Evolutionary conservation across 2,329 filamentous ascomycete genomes (phyloP).

Genomic region (Fusarium sp.): DNA sequence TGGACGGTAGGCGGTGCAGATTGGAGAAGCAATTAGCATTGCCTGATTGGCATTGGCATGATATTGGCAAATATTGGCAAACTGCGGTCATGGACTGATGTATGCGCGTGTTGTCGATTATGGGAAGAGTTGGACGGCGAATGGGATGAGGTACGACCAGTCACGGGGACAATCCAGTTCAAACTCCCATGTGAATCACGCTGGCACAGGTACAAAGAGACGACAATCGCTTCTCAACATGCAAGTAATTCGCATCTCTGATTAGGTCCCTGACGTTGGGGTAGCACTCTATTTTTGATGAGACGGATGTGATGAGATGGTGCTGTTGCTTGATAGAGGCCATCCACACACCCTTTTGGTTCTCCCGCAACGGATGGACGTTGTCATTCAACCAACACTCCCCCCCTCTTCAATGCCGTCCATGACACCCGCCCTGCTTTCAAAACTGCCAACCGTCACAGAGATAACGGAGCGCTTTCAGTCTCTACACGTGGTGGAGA

Average conservation of each 20-base stretch:
- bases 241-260: neutral
- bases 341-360: constrained; percentile 21
- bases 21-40: constrained; percentile 16
- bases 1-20: constrained; percentile 19
- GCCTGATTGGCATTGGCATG: neutral
- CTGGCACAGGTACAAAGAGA: neutral
- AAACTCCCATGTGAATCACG: neutral
- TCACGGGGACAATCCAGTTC: neutral
- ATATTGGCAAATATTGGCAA: neutral
- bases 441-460: neutral
- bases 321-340: constrained; percentile 20
- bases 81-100: constrained; percentile 6
- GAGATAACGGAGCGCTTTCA: constrained; percentile 8
- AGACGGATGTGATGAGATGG: constrained; percentile 4
- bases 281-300: neutral
- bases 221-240: neutral
- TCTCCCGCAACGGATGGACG: neutral
- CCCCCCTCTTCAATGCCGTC: constrained; percentile 17
- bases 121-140: constrained; percentile 1
- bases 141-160: neutral
- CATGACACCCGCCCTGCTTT: neutral
- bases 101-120: constrained; percentile 1
- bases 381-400: constrained; percentile 32
- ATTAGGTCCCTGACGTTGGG: constrained; percentile 2
- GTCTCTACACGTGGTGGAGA: constrained; percentile 24